Base-by-base conservation (phyloP, 352 stramenopile genomes). In the Blastocystis sp. region DNA sequence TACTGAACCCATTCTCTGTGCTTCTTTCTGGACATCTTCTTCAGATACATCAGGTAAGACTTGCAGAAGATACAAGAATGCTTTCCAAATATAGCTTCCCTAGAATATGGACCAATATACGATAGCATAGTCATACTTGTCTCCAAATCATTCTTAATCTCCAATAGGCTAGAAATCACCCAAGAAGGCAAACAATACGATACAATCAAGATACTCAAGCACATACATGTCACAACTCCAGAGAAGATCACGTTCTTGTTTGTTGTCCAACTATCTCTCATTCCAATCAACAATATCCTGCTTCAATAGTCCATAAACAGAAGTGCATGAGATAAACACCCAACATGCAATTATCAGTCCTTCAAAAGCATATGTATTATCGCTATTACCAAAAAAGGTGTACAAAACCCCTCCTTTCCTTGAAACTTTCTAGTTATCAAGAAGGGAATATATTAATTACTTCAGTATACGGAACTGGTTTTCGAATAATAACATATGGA, bases 51-150 rank as follows among this genome's bases (percentile, higher is more conserved):
- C 54, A 32, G 49, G 35, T 83, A 83, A 21, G 14, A 32, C 27
- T 83, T 65, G 49, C 71, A 83, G 71, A 83, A 83, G 21, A 83
- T 66, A 56, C 71, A 83, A 16, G n/a, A 24, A 6, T 83, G 49
- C 1, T 65, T 66, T 19, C 71, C 71, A 46, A 83, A 83, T 4
- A 83, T 27, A 7, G 51, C 51, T 21, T 59, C 27, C 46, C 66
- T 42, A n/a, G 71, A 52, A 46, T 65, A 83, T 21, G 49, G 9
- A 29, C 63, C n/a, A 1, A 65, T 24, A 19, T 12, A 29, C 19
- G 43, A 52, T 27, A 63, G 19, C 27, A 83, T 54, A 16, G n/a
- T 37, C 46, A 83, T 24, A 19, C 21, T 37, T 27, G 24, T 65
- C 43, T 83, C 51, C 24, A 63, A 14, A 43, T 65, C 27, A 37